Conservation (phyloP, 73 alveolate genomes). For the Symbiodinium pilosum region DNA sequence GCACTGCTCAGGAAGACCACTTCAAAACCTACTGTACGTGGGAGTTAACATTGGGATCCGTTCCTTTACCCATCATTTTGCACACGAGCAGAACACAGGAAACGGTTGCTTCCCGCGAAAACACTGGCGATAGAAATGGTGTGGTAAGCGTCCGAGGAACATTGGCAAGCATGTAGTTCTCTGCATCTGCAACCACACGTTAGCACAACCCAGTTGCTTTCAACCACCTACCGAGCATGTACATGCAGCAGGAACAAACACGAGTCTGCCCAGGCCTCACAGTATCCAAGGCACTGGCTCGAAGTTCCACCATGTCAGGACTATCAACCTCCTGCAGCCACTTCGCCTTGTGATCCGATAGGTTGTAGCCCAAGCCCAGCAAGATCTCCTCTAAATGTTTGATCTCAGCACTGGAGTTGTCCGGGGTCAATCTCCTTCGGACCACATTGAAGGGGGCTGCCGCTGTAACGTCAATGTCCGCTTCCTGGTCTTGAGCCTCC, state of each 20-base stretch:
- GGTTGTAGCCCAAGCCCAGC: conserved; percentile 68
- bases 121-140: too few relatives aligned
- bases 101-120: too few relatives aligned
- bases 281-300: neutral
- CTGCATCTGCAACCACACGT: too few relatives aligned
- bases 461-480: neutral
- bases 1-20: too few relatives aligned
- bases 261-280: neutral
- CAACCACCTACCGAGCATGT: neutral
- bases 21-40: too few relatives aligned
- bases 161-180: too few relatives aligned
- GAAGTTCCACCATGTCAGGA: neutral
- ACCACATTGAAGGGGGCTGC: conserved; percentile 43
- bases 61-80: too few relatives aligned
- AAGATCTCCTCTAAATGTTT: neutral
- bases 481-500: neutral
- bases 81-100: too few relatives aligned
- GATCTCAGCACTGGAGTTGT: neutral
- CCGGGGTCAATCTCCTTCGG: neutral
- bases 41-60: too few relatives aligned
- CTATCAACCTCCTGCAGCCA: neutral
- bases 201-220: neutral
- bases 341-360: conserved; percentile 27
- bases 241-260: too few relatives aligned
- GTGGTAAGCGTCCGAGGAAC: too few relatives aligned